These are phyloP conservation scores for Russula earlei DNA, from an alignment of 768 basidiomycete genomes.

Conservation along the genomic window DNA sequence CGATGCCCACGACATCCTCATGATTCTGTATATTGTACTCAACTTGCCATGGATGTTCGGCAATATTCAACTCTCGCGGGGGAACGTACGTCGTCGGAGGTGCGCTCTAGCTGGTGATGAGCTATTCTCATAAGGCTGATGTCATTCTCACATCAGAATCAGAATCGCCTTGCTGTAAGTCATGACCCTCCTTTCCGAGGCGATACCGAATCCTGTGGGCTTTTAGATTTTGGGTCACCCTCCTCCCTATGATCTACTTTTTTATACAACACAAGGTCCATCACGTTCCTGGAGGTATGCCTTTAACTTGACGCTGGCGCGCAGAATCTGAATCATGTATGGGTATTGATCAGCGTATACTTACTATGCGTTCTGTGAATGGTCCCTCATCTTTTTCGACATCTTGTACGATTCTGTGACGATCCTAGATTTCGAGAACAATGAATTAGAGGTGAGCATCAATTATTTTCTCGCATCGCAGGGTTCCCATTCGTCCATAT, in stretches of 20 bases:
- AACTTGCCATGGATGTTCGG: slow-evolving; percentile 89
- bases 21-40: slow-evolving; percentile 78
- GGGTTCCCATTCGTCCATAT: not conserved
- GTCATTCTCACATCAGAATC: slow-evolving; percentile 32
- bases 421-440: slow-evolving; percentile 47
- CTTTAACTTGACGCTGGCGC: not conserved
- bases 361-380: slow-evolving; percentile 78
- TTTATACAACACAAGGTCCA: slow-evolving; percentile 82
- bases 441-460: slow-evolving; percentile 40
- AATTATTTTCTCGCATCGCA: not conserved
- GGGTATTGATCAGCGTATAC: slow-evolving; percentile 60
- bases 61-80: slow-evolving; percentile 42
- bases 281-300: slow-evolving; percentile 64
- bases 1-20: slow-evolving; percentile 75
- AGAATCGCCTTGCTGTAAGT: slow-evolving; percentile 44
- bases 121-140: not conserved
- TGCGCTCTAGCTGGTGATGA: slow-evolving; percentile 23
- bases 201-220: not conserved
- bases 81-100: slow-evolving; percentile 46
- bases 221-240: slow-evolving; percentile 57
- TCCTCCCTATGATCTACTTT: slow-evolving; percentile 72
- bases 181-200: not conserved
- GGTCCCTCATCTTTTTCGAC: slow-evolving; percentile 70
- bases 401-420: slow-evolving; percentile 63
- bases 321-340: not conserved